Evolutionary conservation across 805 yeast species (phyloP).

Genomic region (Monosporozyma yasuniensis): DNA sequence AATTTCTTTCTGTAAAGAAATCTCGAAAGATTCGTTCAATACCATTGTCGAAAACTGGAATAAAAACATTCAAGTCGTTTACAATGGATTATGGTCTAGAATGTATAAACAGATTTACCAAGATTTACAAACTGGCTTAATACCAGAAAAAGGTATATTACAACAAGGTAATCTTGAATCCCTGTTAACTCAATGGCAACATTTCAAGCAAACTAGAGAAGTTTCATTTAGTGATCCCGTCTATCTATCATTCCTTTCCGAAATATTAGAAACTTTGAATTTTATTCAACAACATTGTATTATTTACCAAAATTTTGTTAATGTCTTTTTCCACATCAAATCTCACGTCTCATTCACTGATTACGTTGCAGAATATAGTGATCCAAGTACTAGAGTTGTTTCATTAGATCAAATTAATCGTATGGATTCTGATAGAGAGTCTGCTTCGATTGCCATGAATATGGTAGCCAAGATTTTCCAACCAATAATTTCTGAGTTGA

Average conservation of each 20-base stretch:
- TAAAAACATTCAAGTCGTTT: conserved; percentile 27
- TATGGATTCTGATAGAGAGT: conserved; percentile 38
- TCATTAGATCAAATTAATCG: conserved; percentile 30
- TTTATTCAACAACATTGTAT: conserved; percentile 23
- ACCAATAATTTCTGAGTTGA: conserved; percentile 20
- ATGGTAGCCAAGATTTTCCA: conserved; percentile 41
- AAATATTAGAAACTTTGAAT: conserved; percentile 11
- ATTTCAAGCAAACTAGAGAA: conserved; percentile 9
- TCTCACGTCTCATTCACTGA: conserved; percentile 35
- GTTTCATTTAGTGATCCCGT: conserved; percentile 6
- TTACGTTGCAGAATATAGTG: conserved; percentile 30
- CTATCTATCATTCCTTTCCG: conserved; percentile 4
- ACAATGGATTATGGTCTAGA: conserved; percentile 24
- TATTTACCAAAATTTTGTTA: conserved; percentile 43
- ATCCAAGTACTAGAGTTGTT: conserved; percentile 16
- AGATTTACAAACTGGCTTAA: conserved; percentile 2
- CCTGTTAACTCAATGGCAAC: conserved; percentile 15
- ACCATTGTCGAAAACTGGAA: conserved; percentile 38
- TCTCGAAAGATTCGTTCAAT: conserved; percentile 40
- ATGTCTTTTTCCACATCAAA: conserved; percentile 39
- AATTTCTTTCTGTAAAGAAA: conserved; percentile 49
- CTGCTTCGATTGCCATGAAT: conserved; percentile 39
- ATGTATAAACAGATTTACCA: conserved; percentile 6
- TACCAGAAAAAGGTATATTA: conserved; percentile 4
- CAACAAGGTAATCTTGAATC: conserved; percentile 8